Evolutionary conservation across 768 basidiomycete genomes (phyloP).

Genomic region (Nevesoporus exiguus): DNA sequence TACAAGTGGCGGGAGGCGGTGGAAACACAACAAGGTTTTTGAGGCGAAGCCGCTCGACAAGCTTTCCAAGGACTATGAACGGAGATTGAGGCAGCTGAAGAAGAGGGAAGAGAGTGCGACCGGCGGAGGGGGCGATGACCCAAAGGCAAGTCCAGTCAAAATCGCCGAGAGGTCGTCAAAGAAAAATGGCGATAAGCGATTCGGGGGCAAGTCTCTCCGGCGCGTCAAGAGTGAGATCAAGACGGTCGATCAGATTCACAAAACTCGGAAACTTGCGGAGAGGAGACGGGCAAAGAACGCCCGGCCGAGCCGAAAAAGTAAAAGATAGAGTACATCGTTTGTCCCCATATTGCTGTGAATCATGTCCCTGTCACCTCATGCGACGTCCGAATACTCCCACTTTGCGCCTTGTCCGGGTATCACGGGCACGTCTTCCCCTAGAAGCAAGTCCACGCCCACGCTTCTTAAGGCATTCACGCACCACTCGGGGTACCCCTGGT

Average conservation of each 20-base stretch:
- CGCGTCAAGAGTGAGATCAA: conserved; percentile 82
- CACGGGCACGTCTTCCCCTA: conserved; percentile 47
- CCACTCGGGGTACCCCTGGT: conserved; percentile 83
- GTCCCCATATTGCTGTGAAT: conserved; percentile 1
- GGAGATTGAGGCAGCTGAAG: conserved; percentile 60
- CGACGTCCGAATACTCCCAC: conserved; percentile 71
- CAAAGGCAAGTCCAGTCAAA: conserved; percentile 15
- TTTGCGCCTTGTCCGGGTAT: conserved; percentile 63
- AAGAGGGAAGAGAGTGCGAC: conserved; percentile 45
- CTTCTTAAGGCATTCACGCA: conserved; percentile 78
- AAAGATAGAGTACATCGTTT: conserved; percentile 17
- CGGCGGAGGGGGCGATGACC: conserved; percentile 26
- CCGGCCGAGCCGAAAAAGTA: conserved; percentile 49
- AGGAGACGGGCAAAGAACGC: conserved; percentile 76
- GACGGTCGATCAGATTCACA: conserved; percentile 83
- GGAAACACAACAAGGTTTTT: conserved; percentile 64
- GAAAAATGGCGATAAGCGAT: conserved; percentile 39
- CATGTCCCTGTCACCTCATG: conserved; percentile 14
- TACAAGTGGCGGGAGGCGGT: conserved; percentile 52
- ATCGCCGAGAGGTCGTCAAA: conserved; percentile 33
- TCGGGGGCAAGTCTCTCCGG: conserved; percentile 56
- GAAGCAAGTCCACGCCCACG: conserved; percentile 80
- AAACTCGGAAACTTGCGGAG: conserved; percentile 61
- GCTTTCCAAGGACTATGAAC: conserved; percentile 66
- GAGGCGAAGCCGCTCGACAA: conserved; percentile 78